phyloP scores from a whole-genome alignment of 306 rosid genomes.

The Luffa acutangula region DNA sequence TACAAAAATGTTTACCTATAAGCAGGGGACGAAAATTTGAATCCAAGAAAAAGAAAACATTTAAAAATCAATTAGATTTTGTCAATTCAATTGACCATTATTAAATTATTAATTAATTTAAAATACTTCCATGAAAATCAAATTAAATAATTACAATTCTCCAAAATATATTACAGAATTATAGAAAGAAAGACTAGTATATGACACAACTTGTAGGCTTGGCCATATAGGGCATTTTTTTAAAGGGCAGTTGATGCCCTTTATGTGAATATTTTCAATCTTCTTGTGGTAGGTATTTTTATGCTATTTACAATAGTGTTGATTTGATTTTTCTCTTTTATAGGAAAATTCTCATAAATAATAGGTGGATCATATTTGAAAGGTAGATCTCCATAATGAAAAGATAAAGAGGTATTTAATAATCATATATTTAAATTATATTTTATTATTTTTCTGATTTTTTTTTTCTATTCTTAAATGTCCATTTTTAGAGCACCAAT shows the following conservation, averaged over 20 bases:
- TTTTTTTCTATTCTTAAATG: too few relatives aligned
- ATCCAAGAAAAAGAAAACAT: too few relatives aligned
- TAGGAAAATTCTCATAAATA: background rate
- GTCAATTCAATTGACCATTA: background rate
- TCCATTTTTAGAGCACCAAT: background rate
- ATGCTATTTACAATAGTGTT: background rate
- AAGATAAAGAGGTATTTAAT: background rate
- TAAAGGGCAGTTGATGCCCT: background rate
- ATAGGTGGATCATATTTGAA: background rate
- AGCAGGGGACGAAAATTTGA: too few relatives aligned
- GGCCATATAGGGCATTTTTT: background rate
- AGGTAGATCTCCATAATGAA: background rate
- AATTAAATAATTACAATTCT: background rate
- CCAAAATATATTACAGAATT: background rate
- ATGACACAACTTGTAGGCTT: background rate
- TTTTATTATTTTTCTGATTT: background rate
- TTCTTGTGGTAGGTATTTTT: background rate
- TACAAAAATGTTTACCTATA: too few relatives aligned
- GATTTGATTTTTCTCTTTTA: slow-evolving; percentile 1
- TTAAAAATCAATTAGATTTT: too few relatives aligned
- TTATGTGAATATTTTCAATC: background rate
- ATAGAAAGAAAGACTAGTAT: background rate
- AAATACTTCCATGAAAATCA: background rate
- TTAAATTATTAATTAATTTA: background rate
- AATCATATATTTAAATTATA: background rate